Conservation (phyloP, 2,329 filamentous ascomycete species). For the Podosphaera leucotricha region DNA sequence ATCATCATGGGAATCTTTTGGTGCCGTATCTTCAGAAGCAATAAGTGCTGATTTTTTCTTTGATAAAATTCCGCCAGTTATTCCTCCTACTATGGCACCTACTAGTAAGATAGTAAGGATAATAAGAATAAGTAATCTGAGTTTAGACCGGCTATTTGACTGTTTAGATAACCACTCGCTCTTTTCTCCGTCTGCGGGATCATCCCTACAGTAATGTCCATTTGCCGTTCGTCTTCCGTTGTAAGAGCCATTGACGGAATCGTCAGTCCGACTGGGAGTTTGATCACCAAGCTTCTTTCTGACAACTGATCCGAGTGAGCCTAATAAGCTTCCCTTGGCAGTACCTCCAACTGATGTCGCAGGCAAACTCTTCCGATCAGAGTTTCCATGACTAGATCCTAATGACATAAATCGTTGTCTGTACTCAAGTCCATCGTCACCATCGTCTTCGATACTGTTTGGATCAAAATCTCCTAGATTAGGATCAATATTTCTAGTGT, state of each 20-base stretch:
- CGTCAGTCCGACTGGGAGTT: not conserved
- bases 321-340: conserved; percentile 19
- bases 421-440: conserved; percentile 56
- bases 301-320: conserved; percentile 11
- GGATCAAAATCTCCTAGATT: conserved; percentile 27
- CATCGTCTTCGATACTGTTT: conserved; percentile 62
- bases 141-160: conserved; percentile 36
- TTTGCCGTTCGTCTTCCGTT: not conserved
- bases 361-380: conserved; percentile 5
- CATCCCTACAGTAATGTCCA: not conserved
- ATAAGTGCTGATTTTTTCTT: conserved; percentile 14
- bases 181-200: conserved; percentile 28
- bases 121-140: conserved; percentile 44
- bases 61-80: conserved; percentile 32
- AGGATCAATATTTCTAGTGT: conserved; percentile 13
- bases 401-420: conserved; percentile 26
- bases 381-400: conserved; percentile 18
- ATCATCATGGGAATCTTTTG: conserved; percentile 34
- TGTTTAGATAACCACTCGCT: conserved; percentile 38
- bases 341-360: conserved; percentile 14
- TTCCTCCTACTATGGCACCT: conserved; percentile 48
- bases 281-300: conserved; percentile 11
- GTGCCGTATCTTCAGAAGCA: conserved; percentile 24
- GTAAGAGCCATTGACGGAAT: not conserved
- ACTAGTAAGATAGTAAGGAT: conserved; percentile 40